These are phyloP conservation scores for Syncephalis fuscata DNA, from an alignment of 371 early-diverging fungal species.

Conservation along the genomic window DNA sequence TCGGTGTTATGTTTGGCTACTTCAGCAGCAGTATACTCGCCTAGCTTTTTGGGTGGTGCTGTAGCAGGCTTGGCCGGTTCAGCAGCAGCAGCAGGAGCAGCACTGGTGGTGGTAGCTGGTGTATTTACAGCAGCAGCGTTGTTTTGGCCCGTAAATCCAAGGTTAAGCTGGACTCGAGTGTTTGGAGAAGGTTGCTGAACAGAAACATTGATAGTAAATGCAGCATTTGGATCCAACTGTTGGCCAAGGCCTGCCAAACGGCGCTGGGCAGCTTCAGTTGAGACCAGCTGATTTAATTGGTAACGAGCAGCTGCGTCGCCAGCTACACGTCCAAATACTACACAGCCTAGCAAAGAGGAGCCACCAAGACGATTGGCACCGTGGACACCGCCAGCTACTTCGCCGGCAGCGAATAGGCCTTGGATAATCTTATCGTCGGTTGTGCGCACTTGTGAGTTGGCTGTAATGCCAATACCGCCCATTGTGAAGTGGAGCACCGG, in stretches of 20 bases:
- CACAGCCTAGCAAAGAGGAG: conserved; percentile 81
- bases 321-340: conserved; percentile 92
- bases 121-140: conserved; percentile 8
- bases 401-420: conserved; percentile 89
- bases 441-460: conserved; percentile 50
- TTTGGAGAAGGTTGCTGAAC: conserved; percentile 25
- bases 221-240: conserved; percentile 35
- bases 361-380: conserved; percentile 78
- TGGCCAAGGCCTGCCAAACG: conserved; percentile 56
- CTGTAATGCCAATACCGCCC: conserved; percentile 90
- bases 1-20: conserved; percentile 78
- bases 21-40: conserved; percentile 37
- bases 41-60: conserved; percentile 17
- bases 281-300: conserved; percentile 30
- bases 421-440: conserved; percentile 34
- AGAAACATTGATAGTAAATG: conserved; percentile 34
- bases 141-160: conserved; percentile 25
- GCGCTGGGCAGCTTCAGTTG: conserved; percentile 31
- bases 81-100: conserved; percentile 14
- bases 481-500: conserved; percentile 93
- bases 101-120: conserved; percentile 11
- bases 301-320: conserved; percentile 58
- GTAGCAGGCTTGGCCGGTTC: conserved; percentile 9
- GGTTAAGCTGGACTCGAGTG: conserved; percentile 44
- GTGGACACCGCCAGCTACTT: conserved; percentile 75